A percentile compares a stretch with the other conserved stretches of the same genome.
Conservation (phyloP, 208 protist species). For the Acanthamoeba lenticulata region DNA sequence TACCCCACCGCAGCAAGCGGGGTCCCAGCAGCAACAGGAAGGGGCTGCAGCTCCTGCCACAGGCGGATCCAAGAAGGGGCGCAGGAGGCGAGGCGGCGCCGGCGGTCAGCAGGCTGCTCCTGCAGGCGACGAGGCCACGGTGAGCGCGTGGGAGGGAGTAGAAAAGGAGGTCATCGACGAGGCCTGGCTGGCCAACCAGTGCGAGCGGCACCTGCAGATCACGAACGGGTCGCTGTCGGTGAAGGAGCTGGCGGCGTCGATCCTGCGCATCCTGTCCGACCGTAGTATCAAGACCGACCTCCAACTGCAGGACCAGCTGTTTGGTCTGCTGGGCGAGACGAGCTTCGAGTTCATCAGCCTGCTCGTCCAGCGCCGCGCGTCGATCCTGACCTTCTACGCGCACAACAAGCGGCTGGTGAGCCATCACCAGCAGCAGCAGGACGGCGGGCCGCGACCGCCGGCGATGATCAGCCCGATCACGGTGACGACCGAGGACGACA, state of each 20-base stretch:
- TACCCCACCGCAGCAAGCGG: neutral
- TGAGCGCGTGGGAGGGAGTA: slow-evolving; percentile 22
- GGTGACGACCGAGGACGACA: slow-evolving; percentile 60
- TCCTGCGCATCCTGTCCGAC: slow-evolving; percentile 60
- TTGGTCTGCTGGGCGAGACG: slow-evolving; percentile 56
- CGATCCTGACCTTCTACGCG: slow-evolving; percentile 40
- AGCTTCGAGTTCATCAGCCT: slow-evolving; percentile 67
- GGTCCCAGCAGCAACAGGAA: neutral
- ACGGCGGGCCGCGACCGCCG: neutral
- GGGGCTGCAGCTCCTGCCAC: neutral
- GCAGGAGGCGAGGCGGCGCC: neutral
- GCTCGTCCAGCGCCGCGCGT: slow-evolving; percentile 42
- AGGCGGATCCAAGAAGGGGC: neutral
- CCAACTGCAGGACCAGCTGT: slow-evolving; percentile 60
- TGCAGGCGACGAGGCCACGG: too few species aligned
- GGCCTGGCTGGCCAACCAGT: slow-evolving; percentile 58
- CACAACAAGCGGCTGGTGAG: neutral
- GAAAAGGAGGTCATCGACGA: slow-evolving; percentile 30
- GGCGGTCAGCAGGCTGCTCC: neutral
- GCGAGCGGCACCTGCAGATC: slow-evolving; percentile 46
- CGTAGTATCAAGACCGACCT: slow-evolving; percentile 19
- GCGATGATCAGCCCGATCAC: neutral
- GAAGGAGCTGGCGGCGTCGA: slow-evolving; percentile 40
- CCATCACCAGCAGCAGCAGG: neutral
- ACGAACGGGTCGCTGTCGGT: neutral